Percentiles rank a stretch among this genome's conserved stretches.
These are phyloP conservation scores for Leccinellum luteum DNA, from an alignment of 768 basidiomycete species.

Conservation along the genomic window DNA sequence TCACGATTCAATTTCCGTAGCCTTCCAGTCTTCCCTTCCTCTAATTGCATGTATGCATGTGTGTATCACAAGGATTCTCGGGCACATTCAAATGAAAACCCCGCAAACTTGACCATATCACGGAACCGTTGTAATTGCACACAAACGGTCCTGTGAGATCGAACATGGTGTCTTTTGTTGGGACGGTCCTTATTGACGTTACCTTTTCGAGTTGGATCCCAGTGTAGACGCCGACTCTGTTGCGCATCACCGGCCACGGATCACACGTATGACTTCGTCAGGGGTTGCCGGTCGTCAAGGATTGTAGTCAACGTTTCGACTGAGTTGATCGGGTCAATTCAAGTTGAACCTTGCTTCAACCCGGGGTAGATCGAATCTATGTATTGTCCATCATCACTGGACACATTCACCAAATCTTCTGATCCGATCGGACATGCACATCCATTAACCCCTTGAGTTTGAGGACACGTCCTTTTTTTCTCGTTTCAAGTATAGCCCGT, in stretches of 20 bases:
- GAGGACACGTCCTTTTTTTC: too few relatives aligned
- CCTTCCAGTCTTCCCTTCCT: neutral
- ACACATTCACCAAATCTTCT: too few relatives aligned
- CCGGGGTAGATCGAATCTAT: neutral
- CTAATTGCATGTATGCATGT: neutral
- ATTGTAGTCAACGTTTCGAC: neutral
- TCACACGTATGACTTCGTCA: neutral
- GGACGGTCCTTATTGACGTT: neutral
- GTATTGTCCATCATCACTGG: too few relatives aligned
- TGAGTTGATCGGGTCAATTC: neutral
- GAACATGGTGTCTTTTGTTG: neutral
- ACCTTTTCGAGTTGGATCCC: neutral
- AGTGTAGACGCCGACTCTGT: neutral
- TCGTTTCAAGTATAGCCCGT: too few relatives aligned
- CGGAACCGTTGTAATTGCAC: neutral
- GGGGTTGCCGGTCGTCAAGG: neutral
- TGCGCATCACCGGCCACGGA: neutral
- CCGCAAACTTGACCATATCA: neutral
- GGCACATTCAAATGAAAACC: neutral
- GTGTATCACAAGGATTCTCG: neutral
- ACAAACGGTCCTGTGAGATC: neutral
- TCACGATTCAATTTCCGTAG: neutral
- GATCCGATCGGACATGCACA: too few relatives aligned
- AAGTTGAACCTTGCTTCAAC: neutral
- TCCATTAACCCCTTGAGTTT: too few relatives aligned